Base-by-base conservation (phyloP, 2,329 filamentous ascomycete genomes). In the Penicillium fuscoglaucum region DNA sequence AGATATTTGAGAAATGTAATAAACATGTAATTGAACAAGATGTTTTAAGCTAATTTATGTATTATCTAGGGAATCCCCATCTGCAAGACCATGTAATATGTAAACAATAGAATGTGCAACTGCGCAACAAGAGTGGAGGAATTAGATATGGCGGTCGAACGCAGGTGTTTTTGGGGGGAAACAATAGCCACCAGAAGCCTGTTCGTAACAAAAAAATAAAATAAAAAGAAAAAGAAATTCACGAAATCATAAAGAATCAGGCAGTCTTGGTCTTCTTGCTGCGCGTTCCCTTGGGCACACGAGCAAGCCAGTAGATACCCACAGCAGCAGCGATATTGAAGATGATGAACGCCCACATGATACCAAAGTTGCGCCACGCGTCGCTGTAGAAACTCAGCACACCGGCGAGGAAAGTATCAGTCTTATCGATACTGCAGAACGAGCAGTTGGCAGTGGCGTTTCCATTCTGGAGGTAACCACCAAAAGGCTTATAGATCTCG, bases 331-430 rank as follows among this genome's bases (percentile, higher is more conserved):
- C 72, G 40, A 89, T 80, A 65, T 90, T 89, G 72, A 90, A 88
- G 0, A 75, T 59, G 40, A 90, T 82, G 65, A 83, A 91, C 0
- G 79, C 85, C 83, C 86, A 90, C 67, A 90, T 76, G 41, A 91
- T 79, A 1, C 88, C 89, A 58, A 86, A 90, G 68, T 91, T 89
- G 57, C 87, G 79, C 87, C 88, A 90, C n/a, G 71, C 74, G 29
- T 84, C 73, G 0, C 66, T 61, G 66, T 76, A 84, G 57, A 72
- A 71, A 51, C 81, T 80, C 19, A 67, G 71, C 6, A 78, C 72
- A 1, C 61, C 49, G 0, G 69, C 68, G 44, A 86, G 70, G 71
- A 79, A 84, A 37, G 77, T 74, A 62, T 85, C 79, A 0, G 83
- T 80, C 10, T 63, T 62, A 17, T 61, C 68, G 12, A 82, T 66